Evolutionary conservation across 148 eudicot genomes (phyloP), one percentile per base, ranked within the genome.

Genomic region (Chenopodium berlandieri): DNA sequence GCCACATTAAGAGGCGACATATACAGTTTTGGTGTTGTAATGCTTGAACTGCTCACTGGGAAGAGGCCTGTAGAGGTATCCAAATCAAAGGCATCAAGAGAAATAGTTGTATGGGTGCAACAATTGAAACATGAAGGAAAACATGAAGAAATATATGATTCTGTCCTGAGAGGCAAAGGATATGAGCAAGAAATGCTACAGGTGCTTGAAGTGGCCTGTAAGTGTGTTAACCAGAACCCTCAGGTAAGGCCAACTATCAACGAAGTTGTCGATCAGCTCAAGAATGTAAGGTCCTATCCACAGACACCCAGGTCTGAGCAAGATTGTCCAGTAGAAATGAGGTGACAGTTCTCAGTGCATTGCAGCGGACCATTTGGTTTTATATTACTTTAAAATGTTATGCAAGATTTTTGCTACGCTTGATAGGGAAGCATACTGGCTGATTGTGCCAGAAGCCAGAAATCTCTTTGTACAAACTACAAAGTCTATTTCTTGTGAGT

Each of bases 1-100:
- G 98, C 98, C 81, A 93, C 98, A 66, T 88, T 95, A 80, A 93
- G 90, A 81, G 98, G 98, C 1, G 98, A 95, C 78, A 83, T 95
- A 44, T 95, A 95, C 82, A 95, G 98, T 85, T 95, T 95, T 82
- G 97, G 98, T 71, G 91, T 95, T 73, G 94, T 95, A 17, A 85
- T 95, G 87, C 94, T 95, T 60, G 98, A 95, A 84, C 84, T 95
- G 23, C 89, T 95, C 31, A 93, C 97, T 1, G 94, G 98, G 11
- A 91, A 84, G 84, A 90, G 98, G 74, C 93, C 98, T n/a, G 83
- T 95, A 79, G 97, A 93, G 82, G 82, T 93, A 56, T 89, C 87
- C 86, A 91, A 86, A 83, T 89, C 93, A 34, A 95, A 87, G 80
- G 34, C 86, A 72, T 88, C 96, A 8, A 91, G 94, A 78, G 97